These are phyloP conservation scores for Thalia dealbata DNA, from an alignment of 176 grass and related monocot species.

Conservation along the genomic window DNA sequence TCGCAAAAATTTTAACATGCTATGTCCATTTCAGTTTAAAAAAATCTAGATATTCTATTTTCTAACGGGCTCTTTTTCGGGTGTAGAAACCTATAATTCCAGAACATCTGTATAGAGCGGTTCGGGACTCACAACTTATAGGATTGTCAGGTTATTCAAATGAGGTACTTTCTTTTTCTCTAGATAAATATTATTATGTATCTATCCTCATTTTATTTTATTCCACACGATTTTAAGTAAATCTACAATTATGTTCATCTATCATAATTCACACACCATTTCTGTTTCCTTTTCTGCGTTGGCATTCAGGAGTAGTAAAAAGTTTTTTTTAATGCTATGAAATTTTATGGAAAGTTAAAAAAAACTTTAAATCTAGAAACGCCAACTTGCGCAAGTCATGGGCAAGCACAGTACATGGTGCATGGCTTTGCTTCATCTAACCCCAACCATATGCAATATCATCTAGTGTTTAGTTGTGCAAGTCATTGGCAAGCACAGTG, in stretches of 20 bases:
- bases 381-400: too few species aligned
- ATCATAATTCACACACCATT: background rate
- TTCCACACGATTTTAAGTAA: too few species aligned
- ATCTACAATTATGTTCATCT: background rate
- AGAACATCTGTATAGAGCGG: conserved; percentile 51
- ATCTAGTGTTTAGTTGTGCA: too few species aligned
- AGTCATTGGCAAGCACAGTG: too few species aligned
- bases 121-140: conserved; percentile 77
- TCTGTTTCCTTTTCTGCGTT: background rate
- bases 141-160: conserved; percentile 86
- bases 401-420: too few species aligned
- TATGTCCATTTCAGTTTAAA: too few species aligned
- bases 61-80: conserved; percentile 12
- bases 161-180: conserved; percentile 41
- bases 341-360: background rate
- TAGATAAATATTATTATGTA: background rate
- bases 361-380: background rate
- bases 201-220: background rate
- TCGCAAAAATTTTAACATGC: background rate
- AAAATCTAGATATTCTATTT: background rate
- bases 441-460: too few species aligned
- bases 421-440: too few species aligned
- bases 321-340: background rate
- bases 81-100: conserved; percentile 80
- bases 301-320: background rate